These are phyloP conservation scores for Grifola frondosa DNA, from an alignment of 1,284 basidiomycete genomes.

Conservation along the genomic window DNA sequence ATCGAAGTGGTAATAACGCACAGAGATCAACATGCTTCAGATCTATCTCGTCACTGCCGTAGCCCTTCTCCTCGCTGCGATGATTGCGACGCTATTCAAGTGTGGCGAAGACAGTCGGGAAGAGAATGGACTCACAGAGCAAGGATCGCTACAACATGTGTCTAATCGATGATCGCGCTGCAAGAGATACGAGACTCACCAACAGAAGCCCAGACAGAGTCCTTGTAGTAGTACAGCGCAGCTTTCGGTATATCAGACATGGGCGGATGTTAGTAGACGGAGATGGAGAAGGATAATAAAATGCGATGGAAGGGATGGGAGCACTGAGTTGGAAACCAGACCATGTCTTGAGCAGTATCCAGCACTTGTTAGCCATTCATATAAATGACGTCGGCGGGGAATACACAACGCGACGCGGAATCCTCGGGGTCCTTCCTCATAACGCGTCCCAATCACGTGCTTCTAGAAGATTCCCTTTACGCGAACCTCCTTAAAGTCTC, in stretches of 20 bases:
- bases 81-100: conserved; percentile 7
- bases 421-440: conserved; percentile 1
- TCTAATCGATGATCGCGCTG: conserved; percentile 3
- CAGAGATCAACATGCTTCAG: conserved; percentile 61
- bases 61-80: conserved; percentile 69
- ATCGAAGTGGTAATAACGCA: conserved; percentile 30
- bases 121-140: conserved; percentile 49
- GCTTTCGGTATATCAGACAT: conserved; percentile 34
- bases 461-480: conserved; percentile 21
- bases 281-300: neutral
- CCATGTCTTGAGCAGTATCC: neutral
- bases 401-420: neutral
- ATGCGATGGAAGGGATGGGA: neutral
- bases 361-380: neutral
- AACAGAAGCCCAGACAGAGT: conserved; percentile 61
- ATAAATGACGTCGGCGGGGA: conserved; percentile 10
- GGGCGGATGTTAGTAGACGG: conserved; percentile 3
- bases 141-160: conserved; percentile 39
- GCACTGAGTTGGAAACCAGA: neutral
- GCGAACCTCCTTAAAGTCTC: too few species aligned
- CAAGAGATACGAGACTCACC: conserved; percentile 40
- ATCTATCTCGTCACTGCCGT: conserved; percentile 67
- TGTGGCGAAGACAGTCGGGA: conserved; percentile 3
- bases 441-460: conserved; percentile 17
- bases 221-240: conserved; percentile 44